phyloP scores from a whole-genome alignment of 371 early-diverging fungal genomes.

The Lichtheimia hyalospora region DNA sequence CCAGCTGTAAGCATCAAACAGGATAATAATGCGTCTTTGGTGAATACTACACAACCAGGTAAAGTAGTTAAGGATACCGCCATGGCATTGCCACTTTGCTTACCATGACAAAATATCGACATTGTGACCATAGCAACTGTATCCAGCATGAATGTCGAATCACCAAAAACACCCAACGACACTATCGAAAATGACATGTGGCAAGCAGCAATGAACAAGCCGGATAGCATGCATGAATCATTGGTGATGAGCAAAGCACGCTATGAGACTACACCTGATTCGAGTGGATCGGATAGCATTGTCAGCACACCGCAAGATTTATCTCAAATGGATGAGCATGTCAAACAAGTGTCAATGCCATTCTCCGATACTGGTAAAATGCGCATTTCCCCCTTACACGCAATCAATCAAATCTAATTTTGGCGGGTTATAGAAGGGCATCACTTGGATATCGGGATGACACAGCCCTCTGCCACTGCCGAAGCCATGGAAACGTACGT shows the following conservation, averaged over 20 bases:
- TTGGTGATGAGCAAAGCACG: too few relatives aligned
- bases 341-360: not conserved
- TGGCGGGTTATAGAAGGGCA: not conserved
- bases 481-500: conserved; percentile 57
- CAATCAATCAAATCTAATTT: not conserved
- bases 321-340: not conserved
- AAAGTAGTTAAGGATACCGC: not conserved
- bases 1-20: not conserved
- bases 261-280: too few relatives aligned
- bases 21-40: not conserved
- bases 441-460: not conserved
- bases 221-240: not conserved
- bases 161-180: not conserved
- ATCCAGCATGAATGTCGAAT: not conserved
- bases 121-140: conserved; percentile 28
- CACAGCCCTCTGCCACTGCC: conserved; percentile 38
- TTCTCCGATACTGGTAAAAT: conserved; percentile 23
- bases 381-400: conserved; percentile 24
- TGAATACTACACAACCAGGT: not conserved
- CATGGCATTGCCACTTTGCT: not conserved
- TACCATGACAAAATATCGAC: not conserved
- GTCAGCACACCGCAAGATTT: not conserved
- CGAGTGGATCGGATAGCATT: not conserved
- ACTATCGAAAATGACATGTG: not conserved
- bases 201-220: not conserved